Evolutionary conservation across 495 filamentous ascomycete species (phyloP).

Genomic region (Penicillium verhagenii): DNA sequence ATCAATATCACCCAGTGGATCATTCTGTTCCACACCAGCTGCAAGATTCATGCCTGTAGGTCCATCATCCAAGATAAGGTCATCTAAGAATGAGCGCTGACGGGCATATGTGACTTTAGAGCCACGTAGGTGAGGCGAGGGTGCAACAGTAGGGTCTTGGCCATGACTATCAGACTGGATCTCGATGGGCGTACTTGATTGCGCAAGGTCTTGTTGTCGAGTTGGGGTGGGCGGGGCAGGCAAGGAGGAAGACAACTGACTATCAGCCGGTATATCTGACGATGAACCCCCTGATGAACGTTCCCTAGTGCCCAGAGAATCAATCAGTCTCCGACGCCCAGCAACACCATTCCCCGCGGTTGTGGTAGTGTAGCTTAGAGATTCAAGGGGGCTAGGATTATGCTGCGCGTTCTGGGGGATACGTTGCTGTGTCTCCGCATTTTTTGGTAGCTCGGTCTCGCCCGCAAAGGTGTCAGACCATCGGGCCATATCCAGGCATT

Average conservation of each 20-base stretch:
- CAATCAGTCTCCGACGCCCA: constrained; percentile 36
- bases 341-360: constrained; percentile 11
- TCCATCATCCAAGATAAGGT: constrained; percentile 25
- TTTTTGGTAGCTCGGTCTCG: neutral
- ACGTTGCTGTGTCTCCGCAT: neutral
- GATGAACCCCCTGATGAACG: neutral
- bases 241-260: constrained; percentile 10
- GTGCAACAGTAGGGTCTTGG: constrained; percentile 14
- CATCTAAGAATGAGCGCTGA: constrained; percentile 59
- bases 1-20: constrained; percentile 1
- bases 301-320: constrained; percentile 28
- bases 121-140: constrained; percentile 28
- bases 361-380: neutral
- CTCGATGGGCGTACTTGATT: constrained; percentile 2
- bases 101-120: constrained; percentile 61
- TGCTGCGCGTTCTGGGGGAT: neutral
- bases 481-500: neutral
- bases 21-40: constrained; percentile 1
- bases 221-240: constrained; percentile 5
- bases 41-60: constrained; percentile 3
- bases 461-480: neutral
- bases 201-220: neutral
- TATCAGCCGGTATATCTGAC: constrained; percentile 1
- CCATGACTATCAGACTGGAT: constrained; percentile 5
- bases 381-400: neutral